Conservation (phyloP, 768 basidiomycete species). For the Tulasnella sp. region DNA sequence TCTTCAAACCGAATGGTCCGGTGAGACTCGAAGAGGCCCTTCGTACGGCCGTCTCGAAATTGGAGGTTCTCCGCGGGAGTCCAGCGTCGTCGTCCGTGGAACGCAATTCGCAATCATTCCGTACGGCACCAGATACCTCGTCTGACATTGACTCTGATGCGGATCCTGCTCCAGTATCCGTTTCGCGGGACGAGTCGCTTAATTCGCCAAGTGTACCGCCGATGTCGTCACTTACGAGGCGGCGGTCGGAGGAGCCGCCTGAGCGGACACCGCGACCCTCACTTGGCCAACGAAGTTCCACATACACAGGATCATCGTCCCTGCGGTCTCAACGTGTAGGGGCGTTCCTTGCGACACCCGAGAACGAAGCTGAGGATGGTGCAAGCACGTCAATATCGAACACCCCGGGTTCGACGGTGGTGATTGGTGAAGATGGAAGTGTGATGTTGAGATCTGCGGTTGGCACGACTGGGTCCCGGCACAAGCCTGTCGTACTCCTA, state of each 20-base stretch:
- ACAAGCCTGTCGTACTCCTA: slow-evolving; percentile 50
- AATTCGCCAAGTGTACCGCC: neutral
- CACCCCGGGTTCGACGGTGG: slow-evolving; percentile 24
- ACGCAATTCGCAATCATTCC: neutral
- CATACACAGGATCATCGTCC: slow-evolving; percentile 30
- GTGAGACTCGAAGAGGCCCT: slow-evolving; percentile 47
- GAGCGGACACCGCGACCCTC: slow-evolving; percentile 32
- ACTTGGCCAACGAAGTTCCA: slow-evolving; percentile 37
- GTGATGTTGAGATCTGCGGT: slow-evolving; percentile 58
- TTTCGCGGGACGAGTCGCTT: neutral
- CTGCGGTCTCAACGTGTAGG: too few species aligned
- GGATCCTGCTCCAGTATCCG: neutral
- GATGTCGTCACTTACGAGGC: slow-evolving; percentile 24
- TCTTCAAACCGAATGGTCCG: slow-evolving; percentile 85
- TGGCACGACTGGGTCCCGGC: slow-evolving; percentile 34
- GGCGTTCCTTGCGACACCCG: too few species aligned
- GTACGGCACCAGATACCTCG: neutral
- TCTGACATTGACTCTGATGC: neutral
- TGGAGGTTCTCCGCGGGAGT: slow-evolving; percentile 8
- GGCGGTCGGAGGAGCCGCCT: slow-evolving; percentile 39
- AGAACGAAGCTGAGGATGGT: too few species aligned
- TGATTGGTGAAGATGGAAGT: slow-evolving; percentile 36
- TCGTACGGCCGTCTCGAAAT: slow-evolving; percentile 49
- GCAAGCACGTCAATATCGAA: too few species aligned
- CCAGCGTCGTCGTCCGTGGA: slow-evolving; percentile 6